Conservation (phyloP, 139 green algal genomes). For the Ostreobium quekettii region DNA sequence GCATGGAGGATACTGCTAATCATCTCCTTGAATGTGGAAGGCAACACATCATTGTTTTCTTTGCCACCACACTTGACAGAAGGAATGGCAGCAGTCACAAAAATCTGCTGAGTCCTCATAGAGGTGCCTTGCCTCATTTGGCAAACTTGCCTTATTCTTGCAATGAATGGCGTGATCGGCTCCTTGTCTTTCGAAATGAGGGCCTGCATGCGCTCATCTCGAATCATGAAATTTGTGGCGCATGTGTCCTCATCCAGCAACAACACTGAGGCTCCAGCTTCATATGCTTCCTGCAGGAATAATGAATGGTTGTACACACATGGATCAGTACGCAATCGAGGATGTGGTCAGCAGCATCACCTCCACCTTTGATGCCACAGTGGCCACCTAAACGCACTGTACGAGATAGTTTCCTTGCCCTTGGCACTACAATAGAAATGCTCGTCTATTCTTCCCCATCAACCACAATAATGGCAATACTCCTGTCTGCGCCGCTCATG, state of each 20-base stretch:
- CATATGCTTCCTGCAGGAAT: conserved; percentile 39
- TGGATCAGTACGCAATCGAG: too few relatives aligned
- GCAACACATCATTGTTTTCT: neutral
- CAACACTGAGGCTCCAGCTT: conserved; percentile 34
- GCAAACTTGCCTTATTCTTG: conserved; percentile 26
- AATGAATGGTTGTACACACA: too few relatives aligned
- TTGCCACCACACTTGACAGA: neutral
- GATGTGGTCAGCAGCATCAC: too few relatives aligned
- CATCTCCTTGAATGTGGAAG: neutral
- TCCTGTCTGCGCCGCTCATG: too few relatives aligned
- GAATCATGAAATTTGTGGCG: conserved; percentile 67
- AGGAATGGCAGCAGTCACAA: neutral
- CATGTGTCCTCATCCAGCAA: conserved; percentile 65
- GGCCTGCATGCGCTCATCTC: conserved; percentile 56
- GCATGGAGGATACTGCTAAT: neutral
- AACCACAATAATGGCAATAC: too few relatives aligned
- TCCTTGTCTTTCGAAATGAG: conserved; percentile 44
- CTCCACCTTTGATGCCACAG: too few relatives aligned
- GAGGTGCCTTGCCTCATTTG: neutral
- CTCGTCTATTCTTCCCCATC: too few relatives aligned
- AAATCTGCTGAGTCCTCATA: too few relatives aligned
- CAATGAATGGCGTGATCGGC: conserved; percentile 63
- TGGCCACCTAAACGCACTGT: too few relatives aligned
- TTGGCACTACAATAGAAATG: too few relatives aligned
- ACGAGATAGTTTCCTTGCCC: too few relatives aligned